Evolutionary conservation across 2,329 filamentous ascomycete genomes (phyloP).

Genomic region (Xylaria sp.): DNA sequence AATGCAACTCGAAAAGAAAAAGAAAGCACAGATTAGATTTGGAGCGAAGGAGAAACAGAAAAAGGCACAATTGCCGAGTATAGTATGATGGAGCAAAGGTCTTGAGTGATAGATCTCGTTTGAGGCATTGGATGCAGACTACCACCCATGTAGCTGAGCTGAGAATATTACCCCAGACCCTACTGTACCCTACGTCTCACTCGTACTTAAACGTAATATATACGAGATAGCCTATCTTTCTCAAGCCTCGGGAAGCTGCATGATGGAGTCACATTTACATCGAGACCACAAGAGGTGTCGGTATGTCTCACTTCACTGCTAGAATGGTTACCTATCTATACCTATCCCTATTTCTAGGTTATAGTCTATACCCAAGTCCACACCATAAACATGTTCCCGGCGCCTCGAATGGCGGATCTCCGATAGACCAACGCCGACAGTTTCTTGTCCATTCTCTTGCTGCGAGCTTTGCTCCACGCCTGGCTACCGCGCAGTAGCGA

Average conservation of each 20-base stretch:
- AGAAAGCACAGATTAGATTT: background rate
- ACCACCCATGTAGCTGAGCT: constrained; percentile 24
- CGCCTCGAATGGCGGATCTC: constrained; percentile 29
- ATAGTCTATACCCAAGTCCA: background rate
- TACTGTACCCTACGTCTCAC: background rate
- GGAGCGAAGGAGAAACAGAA: background rate
- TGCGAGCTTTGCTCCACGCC: constrained; percentile 20
- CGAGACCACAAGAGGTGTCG: constrained; percentile 21
- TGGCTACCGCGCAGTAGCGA: constrained; percentile 20
- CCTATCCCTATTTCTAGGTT: background rate
- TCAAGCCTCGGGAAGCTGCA: constrained; percentile 29
- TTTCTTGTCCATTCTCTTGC: background rate
- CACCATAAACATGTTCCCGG: constrained; percentile 32
- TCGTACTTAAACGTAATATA: background rate
- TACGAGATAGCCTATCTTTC: constrained; percentile 9
- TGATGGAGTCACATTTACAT: constrained; percentile 27
- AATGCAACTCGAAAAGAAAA: background rate
- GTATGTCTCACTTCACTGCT: constrained; percentile 20
- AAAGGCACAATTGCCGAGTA: background rate
- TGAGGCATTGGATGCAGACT: background rate
- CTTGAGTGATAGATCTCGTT: background rate
- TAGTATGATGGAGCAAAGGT: background rate
- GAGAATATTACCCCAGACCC: constrained; percentile 17
- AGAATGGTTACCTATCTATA: background rate
- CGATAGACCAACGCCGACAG: constrained; percentile 11